Evolutionary conservation across 1,284 basidiomycete genomes (phyloP), one percentile per base, ranked within the genome.

Genomic region (Cutaneotrichosporon daszewskae): DNA sequence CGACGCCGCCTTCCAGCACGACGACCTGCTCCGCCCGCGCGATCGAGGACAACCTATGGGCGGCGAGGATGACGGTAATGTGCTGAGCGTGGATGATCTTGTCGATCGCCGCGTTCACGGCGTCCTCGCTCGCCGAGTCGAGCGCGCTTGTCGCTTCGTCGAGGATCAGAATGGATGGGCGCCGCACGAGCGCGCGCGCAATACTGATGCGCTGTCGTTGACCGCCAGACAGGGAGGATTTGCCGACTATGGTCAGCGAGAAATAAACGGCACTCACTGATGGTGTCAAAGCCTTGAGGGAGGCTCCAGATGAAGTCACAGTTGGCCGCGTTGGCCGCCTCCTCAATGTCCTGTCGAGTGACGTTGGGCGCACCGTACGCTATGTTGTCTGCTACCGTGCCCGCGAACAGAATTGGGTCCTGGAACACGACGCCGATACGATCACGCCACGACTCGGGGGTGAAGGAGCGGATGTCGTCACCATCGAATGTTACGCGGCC

Each of bases 221-320:
- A 0, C 75, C 75, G 25, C 75, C 75, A 31, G 64, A 70, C 18
- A 74, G 43, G 45, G 60, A 63, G 7, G 66, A 64, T 60, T 71
- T 64, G 36, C 69, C 64, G 38, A 72, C 63, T 66, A 32, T 9
- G 9, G 45, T 53, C 25, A 48, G 47, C 39, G 13, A 10, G n/a
- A 14, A 5, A 26, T 65, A 74, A 12, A 18, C 20, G 31, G 2
- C 14, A 64, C 77, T 51, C 51, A 83, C 81, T 82, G 51, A 79
- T 73, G 1, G 86, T 87, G 52, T 87, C 83, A 49, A 86, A 84
- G 0, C 84, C 88, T 44, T 87, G 76, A 11, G 92, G 90, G 75
- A 98, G 80, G 3, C 83, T 81, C 80, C 87, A 86, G 32, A 98
- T 84, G 62, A 96, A 98, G 58, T 94, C 89, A 68, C 94, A 97